Base-by-base conservation (phyloP, 257 asterid species). In the Linaria vulgaris region DNA sequence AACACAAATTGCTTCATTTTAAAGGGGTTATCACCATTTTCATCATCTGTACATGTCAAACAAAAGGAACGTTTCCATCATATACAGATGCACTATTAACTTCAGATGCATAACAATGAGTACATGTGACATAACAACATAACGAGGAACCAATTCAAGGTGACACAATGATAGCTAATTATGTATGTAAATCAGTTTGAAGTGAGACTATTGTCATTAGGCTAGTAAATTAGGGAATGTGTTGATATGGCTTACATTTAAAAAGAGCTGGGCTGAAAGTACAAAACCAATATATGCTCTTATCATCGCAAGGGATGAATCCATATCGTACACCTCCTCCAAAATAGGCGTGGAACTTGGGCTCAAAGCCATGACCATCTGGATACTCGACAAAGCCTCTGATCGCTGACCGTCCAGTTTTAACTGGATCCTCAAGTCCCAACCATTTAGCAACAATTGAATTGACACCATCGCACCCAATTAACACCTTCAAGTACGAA, bases 401-500 rank as follows among this genome's bases (percentile, higher is more conserved):
- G 15, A 89, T 83, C 10, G 95, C 87, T 21, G 91, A 76, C 46
- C 97, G 74, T 12, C 82, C 85, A 1, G 74, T 62, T 34, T 51
- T 59, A 4, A 84, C 74, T 3, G 95, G 85, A 44, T 64, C 64
- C 61, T 69, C 79, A 38, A 89, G 87, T 9, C 91, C 94, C 75
- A 89, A 68, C 88, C 85, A 88, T 34, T 79, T 83, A 7, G 91
- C 90, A 69, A 90, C 91, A 27, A 59, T 15, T 3, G 96, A 91
- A 56, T 91, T 84, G 55, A 88, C 88, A 47, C 98, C 98, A 59
- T 91, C 96, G 24, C 94, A 86, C 19, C 98, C 98, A 12, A 91
- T 73, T 82, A 88, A 74, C 64, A 78, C 96, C 97, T 88, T 70
- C 6, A 30, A 52, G 27, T 19, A 52, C 11, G 54, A 55, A 38